Evolutionary conservation across 2,329 filamentous ascomycete species (phyloP).

Genomic region (Nemania diffusa): DNA sequence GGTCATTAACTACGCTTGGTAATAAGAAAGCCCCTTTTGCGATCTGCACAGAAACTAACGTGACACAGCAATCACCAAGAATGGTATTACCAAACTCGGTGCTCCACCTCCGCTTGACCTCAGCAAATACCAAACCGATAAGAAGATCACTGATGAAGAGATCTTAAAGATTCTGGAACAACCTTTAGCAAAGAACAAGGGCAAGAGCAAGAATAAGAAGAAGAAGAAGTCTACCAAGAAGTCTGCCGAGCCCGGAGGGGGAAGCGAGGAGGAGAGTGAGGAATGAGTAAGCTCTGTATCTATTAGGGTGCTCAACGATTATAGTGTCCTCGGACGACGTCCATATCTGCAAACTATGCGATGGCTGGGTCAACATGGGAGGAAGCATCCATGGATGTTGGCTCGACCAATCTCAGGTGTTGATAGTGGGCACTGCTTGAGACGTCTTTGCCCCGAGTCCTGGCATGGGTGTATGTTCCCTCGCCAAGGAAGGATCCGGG

Average conservation of each 20-base stretch:
- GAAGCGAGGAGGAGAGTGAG: slow-evolving; percentile 40
- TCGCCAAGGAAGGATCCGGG: slow-evolving; percentile 24
- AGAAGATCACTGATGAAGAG: slow-evolving; percentile 98
- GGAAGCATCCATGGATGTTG: slow-evolving; percentile 12
- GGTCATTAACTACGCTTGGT: slow-evolving; percentile 93
- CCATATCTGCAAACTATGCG: slow-evolving; percentile 25
- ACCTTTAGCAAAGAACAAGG: slow-evolving; percentile 85
- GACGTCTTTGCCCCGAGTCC: slow-evolving; percentile 14
- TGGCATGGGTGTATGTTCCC: slow-evolving; percentile 17
- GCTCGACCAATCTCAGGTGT: slow-evolving; percentile 19
- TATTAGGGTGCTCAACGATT: slow-evolving; percentile 7
- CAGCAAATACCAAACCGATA: slow-evolving; percentile 88
- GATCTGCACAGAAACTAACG: slow-evolving; percentile 37
- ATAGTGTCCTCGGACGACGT: slow-evolving; percentile 2
- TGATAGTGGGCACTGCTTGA: slow-evolving; percentile 21
- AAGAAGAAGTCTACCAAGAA: slow-evolving; percentile 75
- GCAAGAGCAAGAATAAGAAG: slow-evolving; percentile 93
- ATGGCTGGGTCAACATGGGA: slow-evolving; percentile 10
- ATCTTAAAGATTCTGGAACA: slow-evolving; percentile 93
- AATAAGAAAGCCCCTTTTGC: slow-evolving; percentile 42
- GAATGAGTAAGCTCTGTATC: slow-evolving; percentile 40
- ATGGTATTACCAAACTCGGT: slow-evolving; percentile 88
- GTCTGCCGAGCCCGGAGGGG: slow-evolving; percentile 53
- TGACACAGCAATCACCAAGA: slow-evolving; percentile 89
- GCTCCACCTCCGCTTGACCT: slow-evolving; percentile 80